Percentiles rank a stretch among this genome's conserved stretches.
These are phyloP conservation scores for Darksidea phi DNA, from an alignment of 495 filamentous ascomycete species.

Conservation along the genomic window DNA sequence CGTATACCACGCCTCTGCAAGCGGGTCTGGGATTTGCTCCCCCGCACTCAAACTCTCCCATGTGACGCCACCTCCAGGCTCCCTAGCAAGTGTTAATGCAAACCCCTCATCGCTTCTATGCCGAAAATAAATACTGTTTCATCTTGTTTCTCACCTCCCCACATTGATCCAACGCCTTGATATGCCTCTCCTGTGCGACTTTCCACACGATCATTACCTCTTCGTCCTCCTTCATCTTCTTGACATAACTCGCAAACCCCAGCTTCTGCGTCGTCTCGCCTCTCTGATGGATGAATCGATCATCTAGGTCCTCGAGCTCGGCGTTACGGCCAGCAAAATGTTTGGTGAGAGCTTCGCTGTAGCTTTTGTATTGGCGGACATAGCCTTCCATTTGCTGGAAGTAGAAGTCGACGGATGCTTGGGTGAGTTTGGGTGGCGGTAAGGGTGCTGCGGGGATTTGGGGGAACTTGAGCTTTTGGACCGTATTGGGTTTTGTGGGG, in stretches of 20 bases:
- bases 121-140: neutral
- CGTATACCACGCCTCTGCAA: too few species aligned
- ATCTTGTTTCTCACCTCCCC: conserved; percentile 45
- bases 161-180: conserved; percentile 59
- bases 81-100: too few species aligned
- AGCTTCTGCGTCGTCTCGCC: conserved; percentile 51
- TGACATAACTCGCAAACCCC: conserved; percentile 59
- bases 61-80: too few species aligned
- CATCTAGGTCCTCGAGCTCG: conserved; percentile 31
- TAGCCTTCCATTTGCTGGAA: conserved; percentile 63
- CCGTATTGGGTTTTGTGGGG: conserved; percentile 43
- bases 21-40: too few species aligned
- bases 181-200: conserved; percentile 62
- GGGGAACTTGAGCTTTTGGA: conserved; percentile 57
- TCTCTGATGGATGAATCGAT: conserved; percentile 56
- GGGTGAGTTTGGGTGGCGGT: conserved; percentile 43
- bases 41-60: too few species aligned
- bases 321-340: conserved; percentile 66
- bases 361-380: conserved; percentile 65
- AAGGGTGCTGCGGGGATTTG: conserved; percentile 57
- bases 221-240: conserved; percentile 63
- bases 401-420: conserved; percentile 56
- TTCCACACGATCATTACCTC: conserved; percentile 64
- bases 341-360: conserved; percentile 61
- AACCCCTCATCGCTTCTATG: too few species aligned